Conservation (phyloP, 169 alveolate species). For the Plasmodium reichenowi region DNA sequence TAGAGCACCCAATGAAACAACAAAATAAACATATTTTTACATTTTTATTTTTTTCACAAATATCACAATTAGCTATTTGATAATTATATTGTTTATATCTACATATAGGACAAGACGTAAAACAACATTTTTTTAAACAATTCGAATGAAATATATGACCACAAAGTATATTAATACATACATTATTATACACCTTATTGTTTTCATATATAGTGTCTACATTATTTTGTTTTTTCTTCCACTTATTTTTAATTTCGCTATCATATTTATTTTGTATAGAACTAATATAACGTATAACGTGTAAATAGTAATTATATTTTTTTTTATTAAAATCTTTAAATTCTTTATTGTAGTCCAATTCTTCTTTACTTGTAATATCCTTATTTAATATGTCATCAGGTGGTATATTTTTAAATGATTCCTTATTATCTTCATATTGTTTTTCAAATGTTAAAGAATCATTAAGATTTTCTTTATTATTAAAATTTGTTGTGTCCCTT, state of each 20-base stretch:
- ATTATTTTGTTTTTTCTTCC: conserved; percentile 3
- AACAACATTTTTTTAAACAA: conserved; percentile 64
- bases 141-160: conserved; percentile 67
- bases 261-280: conserved; percentile 28
- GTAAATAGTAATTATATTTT: neutral
- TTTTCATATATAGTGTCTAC: neutral
- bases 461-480: neutral
- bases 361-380: neutral
- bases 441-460: neutral
- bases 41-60: conserved; percentile 43
- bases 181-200: conserved; percentile 28
- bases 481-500: neutral
- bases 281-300: conserved; percentile 14
- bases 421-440: neutral
- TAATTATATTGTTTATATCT: conserved; percentile 68
- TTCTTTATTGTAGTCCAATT: neutral
- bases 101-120: conserved; percentile 64
- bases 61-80: conserved; percentile 69
- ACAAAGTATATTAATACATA: conserved; percentile 48
- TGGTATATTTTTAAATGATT: too few species aligned
- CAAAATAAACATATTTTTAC: conserved; percentile 58
- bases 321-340: neutral
- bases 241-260: conserved; percentile 23
- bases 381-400: neutral
- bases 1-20: conserved; percentile 65